Evolutionary conservation across 2,329 filamentous ascomycete genomes (phyloP).

Genomic region (Venturia aucupariae): DNA sequence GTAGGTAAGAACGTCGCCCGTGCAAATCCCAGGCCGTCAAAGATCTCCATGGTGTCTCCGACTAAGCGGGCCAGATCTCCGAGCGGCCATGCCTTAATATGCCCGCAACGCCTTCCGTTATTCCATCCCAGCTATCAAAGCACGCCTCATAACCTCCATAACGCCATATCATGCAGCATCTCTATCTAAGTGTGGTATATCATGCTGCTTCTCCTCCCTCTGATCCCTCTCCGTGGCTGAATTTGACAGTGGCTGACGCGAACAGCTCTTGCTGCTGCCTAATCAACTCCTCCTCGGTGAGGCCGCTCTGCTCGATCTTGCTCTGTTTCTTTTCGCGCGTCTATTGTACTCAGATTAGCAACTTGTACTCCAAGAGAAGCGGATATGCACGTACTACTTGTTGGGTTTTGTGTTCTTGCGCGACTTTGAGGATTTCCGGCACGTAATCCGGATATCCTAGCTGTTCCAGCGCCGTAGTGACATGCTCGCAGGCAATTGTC

Average conservation of each 20-base stretch:
- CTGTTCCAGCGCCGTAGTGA: constrained; percentile 86
- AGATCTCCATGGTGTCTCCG: neutral
- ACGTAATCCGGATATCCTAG: constrained; percentile 92
- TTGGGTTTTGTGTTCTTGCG: constrained; percentile 83
- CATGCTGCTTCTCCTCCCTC: constrained; percentile 3
- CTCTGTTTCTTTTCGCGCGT: constrained; percentile 93
- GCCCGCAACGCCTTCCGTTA: constrained; percentile 2
- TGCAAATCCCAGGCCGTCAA: neutral
- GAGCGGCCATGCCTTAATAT: neutral
- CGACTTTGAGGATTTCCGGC: constrained; percentile 74
- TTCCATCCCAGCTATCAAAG: neutral
- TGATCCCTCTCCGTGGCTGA: constrained; percentile 41
- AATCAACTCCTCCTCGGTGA: constrained; percentile 83
- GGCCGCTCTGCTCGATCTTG: constrained; percentile 89
- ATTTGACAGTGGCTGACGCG: constrained; percentile 66
- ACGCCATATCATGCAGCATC: constrained; percentile 1
- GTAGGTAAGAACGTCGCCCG: neutral
- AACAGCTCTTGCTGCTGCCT: constrained; percentile 88
- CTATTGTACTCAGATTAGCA: constrained; percentile 36
- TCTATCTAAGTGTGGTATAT: neutral
- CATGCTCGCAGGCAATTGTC: constrained; percentile 96
- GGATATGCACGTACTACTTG: constrained; percentile 60
- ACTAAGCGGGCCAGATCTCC: neutral
- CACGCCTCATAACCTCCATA: neutral
- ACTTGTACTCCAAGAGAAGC: neutral